A percentile compares a stretch with the other conserved stretches of the same genome.
These are phyloP conservation scores for Prunus armeniaca DNA, from an alignment of 306 rosid species.

Conservation along the genomic window DNA sequence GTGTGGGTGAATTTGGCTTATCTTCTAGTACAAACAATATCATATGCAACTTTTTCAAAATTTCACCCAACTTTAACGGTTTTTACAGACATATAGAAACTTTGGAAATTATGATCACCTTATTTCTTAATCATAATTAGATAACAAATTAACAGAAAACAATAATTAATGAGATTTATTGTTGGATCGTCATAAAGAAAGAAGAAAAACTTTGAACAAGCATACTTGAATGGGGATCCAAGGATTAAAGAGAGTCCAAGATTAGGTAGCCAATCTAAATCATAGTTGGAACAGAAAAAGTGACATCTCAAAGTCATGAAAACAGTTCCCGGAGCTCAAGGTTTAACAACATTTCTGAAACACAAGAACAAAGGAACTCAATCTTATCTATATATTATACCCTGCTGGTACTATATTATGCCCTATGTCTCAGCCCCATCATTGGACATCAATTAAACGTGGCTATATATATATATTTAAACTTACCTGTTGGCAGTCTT, in stretches of 20 bases:
- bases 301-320: neutral
- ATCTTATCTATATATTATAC: neutral
- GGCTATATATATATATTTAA: too few species aligned
- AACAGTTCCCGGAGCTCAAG: neutral
- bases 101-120: neutral
- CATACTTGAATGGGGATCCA: neutral
- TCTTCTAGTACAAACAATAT: neutral
- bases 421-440: neutral
- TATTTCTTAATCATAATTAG: neutral
- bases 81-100: neutral
- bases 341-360: neutral
- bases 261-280: neutral
- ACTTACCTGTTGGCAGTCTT: too few species aligned
- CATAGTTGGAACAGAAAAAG: neutral
- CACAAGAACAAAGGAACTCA: conserved; percentile 1
- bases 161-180: neutral
- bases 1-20: neutral
- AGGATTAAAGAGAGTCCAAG: neutral
- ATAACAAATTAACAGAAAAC: too few species aligned
- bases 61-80: neutral
- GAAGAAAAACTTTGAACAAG: neutral
- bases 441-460: neutral
- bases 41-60: neutral
- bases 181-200: neutral
- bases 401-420: neutral